Evolutionary conservation across 2,329 filamentous ascomycete species (phyloP), one percentile per base, ranked within the genome.

Genomic region (Truncatella angustata): DNA sequence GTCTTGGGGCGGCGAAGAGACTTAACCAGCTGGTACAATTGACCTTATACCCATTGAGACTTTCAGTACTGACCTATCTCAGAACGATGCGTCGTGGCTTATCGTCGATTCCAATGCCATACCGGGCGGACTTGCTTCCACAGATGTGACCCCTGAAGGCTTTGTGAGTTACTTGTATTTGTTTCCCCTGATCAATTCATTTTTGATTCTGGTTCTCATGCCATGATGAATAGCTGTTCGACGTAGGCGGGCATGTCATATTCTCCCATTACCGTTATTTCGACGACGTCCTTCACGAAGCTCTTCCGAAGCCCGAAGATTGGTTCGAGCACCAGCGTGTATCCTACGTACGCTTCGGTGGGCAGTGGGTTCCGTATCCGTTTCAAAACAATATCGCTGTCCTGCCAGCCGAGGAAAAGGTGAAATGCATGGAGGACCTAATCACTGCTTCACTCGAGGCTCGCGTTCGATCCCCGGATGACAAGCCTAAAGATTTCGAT

Each of bases 241-340:
- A 99, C 76, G 94, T 99, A 64, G 92, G 92, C 71, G 92, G 92
- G 65, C 92, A 97, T 76, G 92, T 97, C 75, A 97, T 97, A 78
- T 97, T 97, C 84, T 97, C 92, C 63, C 92, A 97, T 84, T 99
- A 97, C 87, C 97, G 97, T 80, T 99, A 99, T 85, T 99, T 99
- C 72, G 94, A 99, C 77, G 94, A 99, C 80, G 95, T 90, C 79
- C 87, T 99, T 70, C 84, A 97, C 72, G 93, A 99, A 81, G 94
- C 94, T 49, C 86, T 99, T 35, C 94, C 94, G 65, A 90, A 90
- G 68, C 85, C 91, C 54, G 87, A 90, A 54, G 94, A 99, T 78
- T 99, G 94, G 94, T 97, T 88, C 77, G 90, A 85, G 60, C 94
- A 99, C 80, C 88, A 99, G 81, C 91, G 94, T 70, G 93, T 99